Evolutionary conservation across 1,139 yeast species (phyloP).

Genomic region (Yamadazyma sp.): DNA sequence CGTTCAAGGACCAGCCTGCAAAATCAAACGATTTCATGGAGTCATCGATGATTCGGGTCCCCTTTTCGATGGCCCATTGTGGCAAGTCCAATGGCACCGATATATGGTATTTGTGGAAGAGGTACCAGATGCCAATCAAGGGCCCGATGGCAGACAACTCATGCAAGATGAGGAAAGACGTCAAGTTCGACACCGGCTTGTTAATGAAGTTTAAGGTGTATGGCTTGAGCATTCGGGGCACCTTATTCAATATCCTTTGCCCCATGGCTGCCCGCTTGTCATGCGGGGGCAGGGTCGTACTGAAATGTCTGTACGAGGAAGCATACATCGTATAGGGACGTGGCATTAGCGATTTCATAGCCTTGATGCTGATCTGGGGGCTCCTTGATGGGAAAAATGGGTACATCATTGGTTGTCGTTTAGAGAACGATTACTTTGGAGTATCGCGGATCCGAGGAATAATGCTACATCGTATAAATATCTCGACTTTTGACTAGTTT

Average conservation of each 20-base stretch:
- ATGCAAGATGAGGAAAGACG: conserved; percentile 77
- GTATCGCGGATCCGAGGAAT: too few relatives aligned
- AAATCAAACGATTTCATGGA: conserved; percentile 36
- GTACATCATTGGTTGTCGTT: too few relatives aligned
- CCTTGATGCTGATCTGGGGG: too few relatives aligned
- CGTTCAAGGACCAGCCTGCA: conserved; percentile 39
- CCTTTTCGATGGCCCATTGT: conserved; percentile 62
- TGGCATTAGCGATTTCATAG: too few relatives aligned
- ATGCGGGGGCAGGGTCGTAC: neutral
- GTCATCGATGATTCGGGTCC: conserved; percentile 57
- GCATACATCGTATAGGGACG: neutral
- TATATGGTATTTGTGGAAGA: conserved; percentile 55
- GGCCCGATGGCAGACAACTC: conserved; percentile 86
- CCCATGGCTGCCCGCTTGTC: conserved; percentile 17
- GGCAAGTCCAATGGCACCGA: conserved; percentile 57
- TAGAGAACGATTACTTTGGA: too few relatives aligned
- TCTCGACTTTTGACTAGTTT: too few relatives aligned
- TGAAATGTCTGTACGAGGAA: neutral
- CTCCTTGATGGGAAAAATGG: too few relatives aligned
- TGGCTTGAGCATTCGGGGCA: conserved; percentile 52
- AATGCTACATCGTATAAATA: neutral
- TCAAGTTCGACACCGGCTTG: conserved; percentile 71
- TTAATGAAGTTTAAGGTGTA: conserved; percentile 49
- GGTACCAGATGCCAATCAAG: conserved; percentile 72
- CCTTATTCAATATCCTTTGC: conserved; percentile 28